Evolutionary conservation across 768 basidiomycete genomes (phyloP).

Genomic region (Podaxis sp.): DNA sequence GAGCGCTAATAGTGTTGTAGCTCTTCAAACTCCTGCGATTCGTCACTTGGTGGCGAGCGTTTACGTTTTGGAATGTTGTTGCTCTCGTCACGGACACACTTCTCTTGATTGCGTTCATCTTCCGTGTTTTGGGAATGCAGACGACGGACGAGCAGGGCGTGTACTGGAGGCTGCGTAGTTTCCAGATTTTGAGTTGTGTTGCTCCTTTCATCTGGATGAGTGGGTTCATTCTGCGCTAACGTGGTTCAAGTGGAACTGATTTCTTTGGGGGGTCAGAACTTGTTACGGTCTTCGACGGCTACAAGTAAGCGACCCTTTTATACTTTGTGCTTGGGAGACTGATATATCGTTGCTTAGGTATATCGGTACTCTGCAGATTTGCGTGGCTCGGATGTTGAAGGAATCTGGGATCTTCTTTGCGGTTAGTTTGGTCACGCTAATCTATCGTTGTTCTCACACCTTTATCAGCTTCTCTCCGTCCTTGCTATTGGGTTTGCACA

Average conservation of each 20-base stretch:
- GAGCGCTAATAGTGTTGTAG: conserved; percentile 31
- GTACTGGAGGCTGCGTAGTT: conserved; percentile 60
- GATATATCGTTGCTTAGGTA: conserved; percentile 42
- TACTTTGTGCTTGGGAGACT: neutral
- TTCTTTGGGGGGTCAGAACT: conserved; percentile 46
- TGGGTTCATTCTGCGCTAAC: conserved; percentile 34
- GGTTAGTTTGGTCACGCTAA: conserved; percentile 37
- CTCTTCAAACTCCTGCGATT: conserved; percentile 70
- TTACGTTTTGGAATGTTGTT: conserved; percentile 76
- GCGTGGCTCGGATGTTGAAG: conserved; percentile 88
- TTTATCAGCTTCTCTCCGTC: conserved; percentile 68
- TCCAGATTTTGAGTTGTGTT: conserved; percentile 86
- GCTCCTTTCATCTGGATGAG: conserved; percentile 93
- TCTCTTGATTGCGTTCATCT: conserved; percentile 67
- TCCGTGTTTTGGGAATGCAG: conserved; percentile 63
- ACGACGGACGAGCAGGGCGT: conserved; percentile 31
- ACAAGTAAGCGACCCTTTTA: conserved; percentile 50
- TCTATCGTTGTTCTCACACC: neutral
- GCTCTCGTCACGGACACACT: conserved; percentile 72
- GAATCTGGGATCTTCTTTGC: conserved; percentile 94
- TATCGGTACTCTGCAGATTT: conserved; percentile 93
- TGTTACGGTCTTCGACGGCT: conserved; percentile 78
- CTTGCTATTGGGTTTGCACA: conserved; percentile 84
- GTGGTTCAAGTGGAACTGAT: neutral
- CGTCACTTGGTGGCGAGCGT: conserved; percentile 70